Evolutionary conservation across 2,329 filamentous ascomycete genomes (phyloP), one percentile per base, ranked within the genome.

Genomic region (Ophiosphaerella narmari): DNA sequence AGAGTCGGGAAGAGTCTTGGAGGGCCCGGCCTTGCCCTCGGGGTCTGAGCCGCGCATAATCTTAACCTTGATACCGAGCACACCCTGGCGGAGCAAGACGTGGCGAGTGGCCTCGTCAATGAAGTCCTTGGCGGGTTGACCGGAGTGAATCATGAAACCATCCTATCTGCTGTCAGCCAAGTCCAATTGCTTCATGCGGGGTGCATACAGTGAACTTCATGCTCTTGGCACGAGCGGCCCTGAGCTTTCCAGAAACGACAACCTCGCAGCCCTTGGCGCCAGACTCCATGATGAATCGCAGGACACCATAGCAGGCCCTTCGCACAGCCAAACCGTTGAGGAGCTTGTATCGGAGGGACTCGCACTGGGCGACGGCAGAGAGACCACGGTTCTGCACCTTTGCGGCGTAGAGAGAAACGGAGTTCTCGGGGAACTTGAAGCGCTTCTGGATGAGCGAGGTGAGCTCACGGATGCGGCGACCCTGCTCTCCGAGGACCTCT

Each of bases 351-450:
- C 94, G 89, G 78, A 99, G 91, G 70, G 93, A 97, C 86, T 99
- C 94, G 90, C 94, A 99, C 86, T 99, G 94, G 75, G 94, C 94
- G 82, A 99, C 94, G 77, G 94, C 94, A 74, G 93, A 97, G 69
- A 99, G 92, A 90, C 94, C 94, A 78, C 94, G 93, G 86, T 97
- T 97, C 86, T 97, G 94, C 77, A 99, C 94, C 89, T 99, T 99
- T 81, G 94, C 95, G 82, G 94, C 94, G 81, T 99, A 99, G 76
- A 99, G 91, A 67, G 94, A 97, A 79, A 99, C 94, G 72, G 89
- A 95, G 90, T 97, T 97, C 85, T 97, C 93, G 82, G 94, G 93
- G 89, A 99, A 99, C 86, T 97, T 97, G 90, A 99, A 99, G 77
- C 94, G 92, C 90, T 99, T 97, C 86, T 99, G 95, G 86, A 99